Evolutionary conservation across 2,329 filamentous ascomycete species (phyloP).

Genomic region (Aureobasidium mangrovei): DNA sequence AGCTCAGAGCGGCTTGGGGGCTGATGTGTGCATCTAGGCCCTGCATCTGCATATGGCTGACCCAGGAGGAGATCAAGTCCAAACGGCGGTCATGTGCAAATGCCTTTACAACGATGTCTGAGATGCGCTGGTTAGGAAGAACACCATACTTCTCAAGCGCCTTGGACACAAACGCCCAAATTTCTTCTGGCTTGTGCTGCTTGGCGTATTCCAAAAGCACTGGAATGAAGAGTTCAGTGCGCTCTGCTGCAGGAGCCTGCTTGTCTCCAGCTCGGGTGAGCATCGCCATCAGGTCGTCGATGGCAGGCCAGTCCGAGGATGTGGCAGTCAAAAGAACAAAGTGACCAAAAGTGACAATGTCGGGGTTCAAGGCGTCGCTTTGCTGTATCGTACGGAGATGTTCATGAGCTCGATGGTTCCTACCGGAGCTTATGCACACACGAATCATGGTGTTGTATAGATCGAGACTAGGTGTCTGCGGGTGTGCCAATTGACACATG

Average conservation of each 20-base stretch:
- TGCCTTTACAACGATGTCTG: slow-evolving; percentile 19
- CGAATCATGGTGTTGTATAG: slow-evolving; percentile 11
- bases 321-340: slow-evolving; percentile 14
- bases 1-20: slow-evolving; percentile 15
- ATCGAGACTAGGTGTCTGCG: not conserved
- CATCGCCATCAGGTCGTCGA: slow-evolving; percentile 13
- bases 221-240: slow-evolving; percentile 8
- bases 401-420: not conserved
- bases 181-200: slow-evolving; percentile 19
- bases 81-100: slow-evolving; percentile 19
- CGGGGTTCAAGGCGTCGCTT: not conserved
- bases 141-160: slow-evolving; percentile 20
- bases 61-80: slow-evolving; percentile 21
- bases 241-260: not conserved
- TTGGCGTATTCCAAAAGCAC: slow-evolving; percentile 13
- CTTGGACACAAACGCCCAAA: slow-evolving; percentile 21
- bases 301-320: slow-evolving; percentile 14
- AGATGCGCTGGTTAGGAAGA: slow-evolving; percentile 19
- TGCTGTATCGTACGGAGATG: slow-evolving; percentile 6
- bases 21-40: slow-evolving; percentile 18
- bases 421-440: not conserved
- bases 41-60: slow-evolving; percentile 16
- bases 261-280: not conserved
- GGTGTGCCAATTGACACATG: not conserved
- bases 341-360: slow-evolving; percentile 10